These are phyloP conservation scores for Osmozyma mogii DNA, from an alignment of 805 yeast genomes.

Conservation along the genomic window DNA sequence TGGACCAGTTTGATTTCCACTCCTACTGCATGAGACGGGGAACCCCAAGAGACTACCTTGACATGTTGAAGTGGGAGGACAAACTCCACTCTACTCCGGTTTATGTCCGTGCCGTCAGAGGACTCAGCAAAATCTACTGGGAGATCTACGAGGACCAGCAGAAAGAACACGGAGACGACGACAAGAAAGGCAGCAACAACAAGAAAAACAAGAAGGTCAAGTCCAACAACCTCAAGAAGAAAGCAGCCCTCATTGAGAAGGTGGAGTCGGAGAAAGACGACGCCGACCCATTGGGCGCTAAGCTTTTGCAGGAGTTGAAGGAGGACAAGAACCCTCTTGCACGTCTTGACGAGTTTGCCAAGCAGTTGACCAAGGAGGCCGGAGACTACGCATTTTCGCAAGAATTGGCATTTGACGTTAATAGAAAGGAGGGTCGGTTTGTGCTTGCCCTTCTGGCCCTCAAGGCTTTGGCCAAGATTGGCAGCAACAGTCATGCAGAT, in stretches of 20 bases:
- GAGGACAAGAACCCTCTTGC: slow-evolving; percentile 26
- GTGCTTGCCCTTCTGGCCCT: slow-evolving; percentile 39
- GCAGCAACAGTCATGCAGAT: slow-evolving; percentile 16
- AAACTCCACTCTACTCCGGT: slow-evolving; percentile 59
- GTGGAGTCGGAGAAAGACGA: slow-evolving; percentile 42
- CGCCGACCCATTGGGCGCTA: slow-evolving; percentile 53
- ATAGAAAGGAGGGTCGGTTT: slow-evolving; percentile 37
- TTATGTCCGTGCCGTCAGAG: slow-evolving; percentile 61
- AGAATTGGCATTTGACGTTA: slow-evolving; percentile 35
- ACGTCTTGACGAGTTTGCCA: slow-evolving; percentile 33
- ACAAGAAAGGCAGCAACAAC: slow-evolving; percentile 20
- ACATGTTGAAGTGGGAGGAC: slow-evolving; percentile 80
- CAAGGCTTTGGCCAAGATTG: slow-evolving; percentile 33
- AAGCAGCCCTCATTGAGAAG: slow-evolving; percentile 43
- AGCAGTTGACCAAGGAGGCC: slow-evolving; percentile 36
- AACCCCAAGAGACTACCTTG: slow-evolving; percentile 75
- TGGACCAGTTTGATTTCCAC: slow-evolving; percentile 93
- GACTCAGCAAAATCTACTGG: slow-evolving; percentile 52
- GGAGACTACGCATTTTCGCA: slow-evolving; percentile 30
- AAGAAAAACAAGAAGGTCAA: slow-evolving; percentile 55
- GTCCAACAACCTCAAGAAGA: slow-evolving; percentile 39
- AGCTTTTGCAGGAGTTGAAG: slow-evolving; percentile 21
- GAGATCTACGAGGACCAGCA: slow-evolving; percentile 25
- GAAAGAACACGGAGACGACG: slow-evolving; percentile 11
- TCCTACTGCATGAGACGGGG: slow-evolving; percentile 87